A percentile compares a stretch with the other conserved stretches of the same genome.
phyloP scores from a whole-genome alignment of 805 yeast genomes.

The Wickerhamomyces canadensis region DNA sequence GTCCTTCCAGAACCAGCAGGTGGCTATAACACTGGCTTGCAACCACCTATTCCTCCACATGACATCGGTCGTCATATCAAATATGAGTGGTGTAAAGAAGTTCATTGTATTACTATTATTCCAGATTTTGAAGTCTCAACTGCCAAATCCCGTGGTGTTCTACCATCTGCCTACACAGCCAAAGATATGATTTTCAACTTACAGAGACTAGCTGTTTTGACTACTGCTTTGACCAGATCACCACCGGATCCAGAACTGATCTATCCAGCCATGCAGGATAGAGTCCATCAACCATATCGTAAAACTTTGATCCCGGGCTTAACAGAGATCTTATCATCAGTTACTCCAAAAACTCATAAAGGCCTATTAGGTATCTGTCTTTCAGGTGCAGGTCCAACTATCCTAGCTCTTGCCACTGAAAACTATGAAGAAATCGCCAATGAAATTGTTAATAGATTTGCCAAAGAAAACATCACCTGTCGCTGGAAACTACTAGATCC shows the following conservation, averaged over 20 bases:
- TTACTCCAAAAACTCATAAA: conserved; percentile 76
- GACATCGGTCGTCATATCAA: conserved; percentile 86
- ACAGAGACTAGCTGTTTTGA: conserved; percentile 88
- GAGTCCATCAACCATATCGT: conserved; percentile 96
- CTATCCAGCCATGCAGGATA: conserved; percentile 94
- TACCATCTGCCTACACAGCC: conserved; percentile 74
- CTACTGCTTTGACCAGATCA: conserved; percentile 82
- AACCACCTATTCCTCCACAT: conserved; percentile 78
- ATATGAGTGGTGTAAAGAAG: conserved; percentile 74
- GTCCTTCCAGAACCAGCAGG: conserved; percentile 77
- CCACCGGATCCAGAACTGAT: conserved; percentile 81
- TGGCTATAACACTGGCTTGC: conserved; percentile 59
- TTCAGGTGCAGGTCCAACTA: conserved; percentile 98
- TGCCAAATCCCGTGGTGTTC: conserved; percentile 83
- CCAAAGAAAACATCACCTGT: conserved; percentile 61
- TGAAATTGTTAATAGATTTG: conserved; percentile 66
- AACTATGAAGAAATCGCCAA: conserved; percentile 80
- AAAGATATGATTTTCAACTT: conserved; percentile 86
- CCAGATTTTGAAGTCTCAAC: conserved; percentile 95
- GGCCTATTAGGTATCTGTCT: conserved; percentile 92
- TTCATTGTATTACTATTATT: conserved; percentile 85
- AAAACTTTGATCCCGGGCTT: conserved; percentile 89
- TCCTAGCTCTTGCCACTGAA: conserved; percentile 85
- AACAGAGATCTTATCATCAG: conserved; percentile 67
- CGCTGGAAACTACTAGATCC: conserved; percentile 79